A percentile compares a stretch with the other conserved stretches of the same genome.
These are phyloP conservation scores for Emericellopsis atlantica DNA, from an alignment of 2,329 filamentous ascomycete species.

Conservation along the genomic window DNA sequence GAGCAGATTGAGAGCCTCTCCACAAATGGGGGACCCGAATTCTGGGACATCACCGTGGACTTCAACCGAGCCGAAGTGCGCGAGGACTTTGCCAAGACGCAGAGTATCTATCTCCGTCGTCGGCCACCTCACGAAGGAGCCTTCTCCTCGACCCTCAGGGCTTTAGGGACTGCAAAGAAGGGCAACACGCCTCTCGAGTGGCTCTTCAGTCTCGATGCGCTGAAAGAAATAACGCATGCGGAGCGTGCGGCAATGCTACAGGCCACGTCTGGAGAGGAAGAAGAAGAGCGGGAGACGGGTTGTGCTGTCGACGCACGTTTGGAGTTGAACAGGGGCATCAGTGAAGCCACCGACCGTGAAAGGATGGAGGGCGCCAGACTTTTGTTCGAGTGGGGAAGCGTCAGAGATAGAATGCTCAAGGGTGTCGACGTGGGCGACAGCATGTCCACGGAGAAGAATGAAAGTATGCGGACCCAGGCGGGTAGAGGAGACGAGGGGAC, in stretches of 20 bases:
- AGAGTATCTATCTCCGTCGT: slow-evolving; percentile 62
- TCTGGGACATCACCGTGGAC: slow-evolving; percentile 74
- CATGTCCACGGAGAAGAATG: slow-evolving; percentile 17
- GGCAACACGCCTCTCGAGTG: slow-evolving; percentile 49
- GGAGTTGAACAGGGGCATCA: slow-evolving; percentile 41
- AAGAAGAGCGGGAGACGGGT: slow-evolving; percentile 30
- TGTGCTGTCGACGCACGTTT: slow-evolving; percentile 58
- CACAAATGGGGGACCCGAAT: slow-evolving; percentile 49
- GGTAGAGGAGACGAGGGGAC: slow-evolving; percentile 14
- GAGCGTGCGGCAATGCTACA: slow-evolving; percentile 54
- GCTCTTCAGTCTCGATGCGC: slow-evolving; percentile 55
- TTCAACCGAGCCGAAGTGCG: slow-evolving; percentile 54
- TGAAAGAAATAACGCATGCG: slow-evolving; percentile 42
- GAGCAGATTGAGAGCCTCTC: slow-evolving; percentile 46
- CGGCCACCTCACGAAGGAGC: slow-evolving; percentile 54
- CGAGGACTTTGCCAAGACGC: slow-evolving; percentile 49
- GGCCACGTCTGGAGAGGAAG: slow-evolving; percentile 28
- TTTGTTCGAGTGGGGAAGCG: slow-evolving; percentile 44
- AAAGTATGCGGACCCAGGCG: slow-evolving; percentile 9
- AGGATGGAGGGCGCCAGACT: slow-evolving; percentile 11
- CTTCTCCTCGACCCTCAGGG: slow-evolving; percentile 64
- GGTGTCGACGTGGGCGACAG: slow-evolving; percentile 14
- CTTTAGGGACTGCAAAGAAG: slow-evolving; percentile 40
- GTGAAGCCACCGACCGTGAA: slow-evolving; percentile 26
- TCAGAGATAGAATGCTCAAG: slow-evolving; percentile 21